Evolutionary conservation across 129 eudicot genomes (phyloP).

Genomic region (Flaveria ramosissima): DNA sequence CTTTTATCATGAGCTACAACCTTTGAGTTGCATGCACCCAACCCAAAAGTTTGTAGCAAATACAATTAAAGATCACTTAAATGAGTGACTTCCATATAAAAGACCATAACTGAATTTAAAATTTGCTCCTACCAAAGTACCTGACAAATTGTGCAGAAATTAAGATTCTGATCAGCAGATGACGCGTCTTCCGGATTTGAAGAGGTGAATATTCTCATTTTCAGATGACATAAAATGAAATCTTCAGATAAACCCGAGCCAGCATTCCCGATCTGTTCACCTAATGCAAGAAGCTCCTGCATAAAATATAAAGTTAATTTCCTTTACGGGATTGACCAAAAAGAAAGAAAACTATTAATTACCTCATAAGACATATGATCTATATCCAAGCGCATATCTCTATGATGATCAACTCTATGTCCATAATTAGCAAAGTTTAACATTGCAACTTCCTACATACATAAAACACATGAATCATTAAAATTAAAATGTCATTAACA

Average conservation of each 20-base stretch:
- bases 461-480: slow-evolving; percentile 1
- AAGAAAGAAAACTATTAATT: slow-evolving; percentile 21
- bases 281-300: slow-evolving; percentile 96
- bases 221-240: slow-evolving; percentile 47
- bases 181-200: slow-evolving; percentile 40
- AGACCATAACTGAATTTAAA: not conserved
- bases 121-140: slow-evolving; percentile 25
- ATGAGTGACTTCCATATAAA: not conserved
- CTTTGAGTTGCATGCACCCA: not conserved
- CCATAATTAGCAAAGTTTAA: slow-evolving; percentile 57
- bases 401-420: slow-evolving; percentile 71
- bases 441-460: slow-evolving; percentile 63
- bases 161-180: slow-evolving; percentile 44
- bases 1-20: not conserved
- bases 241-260: slow-evolving; percentile 71
- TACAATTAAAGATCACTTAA: not conserved
- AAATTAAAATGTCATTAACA: not conserved
- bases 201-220: slow-evolving; percentile 50
- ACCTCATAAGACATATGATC: slow-evolving; percentile 99
- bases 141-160: slow-evolving; percentile 83
- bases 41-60: not conserved
- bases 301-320: not conserved
- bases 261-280: slow-evolving; percentile 87
- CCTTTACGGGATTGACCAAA: not conserved
- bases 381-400: slow-evolving; percentile 94